Evolutionary conservation across 2,329 filamentous ascomycete species (phyloP), one percentile per base, ranked within the genome.

Genomic region (Aspergillus novofumigatus): DNA sequence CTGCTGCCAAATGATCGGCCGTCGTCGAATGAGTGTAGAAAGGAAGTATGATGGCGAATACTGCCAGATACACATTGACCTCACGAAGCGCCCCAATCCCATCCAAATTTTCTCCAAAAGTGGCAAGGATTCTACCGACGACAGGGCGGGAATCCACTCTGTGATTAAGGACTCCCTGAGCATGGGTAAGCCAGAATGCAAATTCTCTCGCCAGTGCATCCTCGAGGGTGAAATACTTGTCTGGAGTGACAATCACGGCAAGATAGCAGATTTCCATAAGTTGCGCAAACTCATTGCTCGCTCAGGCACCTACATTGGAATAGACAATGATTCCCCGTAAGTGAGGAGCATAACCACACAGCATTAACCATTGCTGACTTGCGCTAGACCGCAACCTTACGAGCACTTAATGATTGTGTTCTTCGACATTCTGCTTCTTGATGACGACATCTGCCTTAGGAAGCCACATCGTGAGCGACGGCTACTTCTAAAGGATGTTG

Each of bases 71-170:
- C 92, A 96, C 66, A 78, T 96, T 42, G 86, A 95, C 67, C 75
- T 90, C 6, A 77, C 77, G 8, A 84, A 82, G 76, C 17, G 55
- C 14, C 49, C 69, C 57, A 68, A 81, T 1, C 82, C 80, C 50
- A 85, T 96, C 28, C 87, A 88, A 61, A 93, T 96, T 29, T 96
- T 94, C 69, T 95, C 91, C 9, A 97, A 96, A 70, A 94, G 91
- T 66, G 91, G 92, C 57, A 95, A 94, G 69, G 90, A 96, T 63
- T 93, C 91, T 48, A 96, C 91, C 0, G 69, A 76, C 52, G 92
- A 96, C 70, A 83, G 89, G 35, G 64, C 72, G 10, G 78, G 77
- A 1, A 72, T 95, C 23, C 86, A 89, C 54, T 80, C 81, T 2
- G 81, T 81, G 1, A 85, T 96, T 55, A 78, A 81, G 44, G 76